Base-by-base conservation (phyloP, 2,329 filamentous ascomycete species). In the Phialophora tarda region DNA sequence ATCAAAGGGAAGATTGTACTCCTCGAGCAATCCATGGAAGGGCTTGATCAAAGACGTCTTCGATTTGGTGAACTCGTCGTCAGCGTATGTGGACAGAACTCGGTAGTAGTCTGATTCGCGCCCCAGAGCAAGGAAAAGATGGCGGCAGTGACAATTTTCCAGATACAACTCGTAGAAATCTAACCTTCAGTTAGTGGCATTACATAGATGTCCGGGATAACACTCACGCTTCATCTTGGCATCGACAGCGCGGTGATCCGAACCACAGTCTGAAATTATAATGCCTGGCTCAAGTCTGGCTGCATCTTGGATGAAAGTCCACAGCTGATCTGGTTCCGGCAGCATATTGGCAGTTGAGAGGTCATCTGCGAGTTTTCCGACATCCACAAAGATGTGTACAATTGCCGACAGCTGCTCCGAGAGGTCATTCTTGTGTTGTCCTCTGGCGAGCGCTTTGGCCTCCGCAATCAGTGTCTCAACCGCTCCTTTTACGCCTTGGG, bases 121-220 rank as follows among this genome's bases (percentile, higher is more conserved):
- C 4, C 64, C 62, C 12, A 71, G 44, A 11, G 67, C 69, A 14
- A 71, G 65, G 56, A 70, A 68, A 32, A 70, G 47, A 48, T 71
- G 69, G 53, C 67, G 56, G 54, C 67, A 69, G 41, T 71, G 69
- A 59, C 67, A 71, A 44, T 71, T 71, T 59, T 71, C 69, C 30
- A 71, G 59, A 48, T 64, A 65, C 28, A 71, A 30, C 57, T 68
- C 65, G 55, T 71, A 71, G 62, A 65, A 65, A 48, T 69, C 69
- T 71, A 48, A 54, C n/a, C n/a, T 23, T 21, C 8, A 17, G 38
- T 71, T 44, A 71, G 69, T 32, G 41, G 17, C 30, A 24, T 28
- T 50, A 38, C 10, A 26, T 38, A 38, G 24, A 8, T 47, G 11
- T 21, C 14, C 6, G 24, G n/a, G 38, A 28, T 3, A 34, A 4